Base-by-base conservation (phyloP, 2,329 filamentous ascomycete genomes). In the Ramularia endophylla region DNA sequence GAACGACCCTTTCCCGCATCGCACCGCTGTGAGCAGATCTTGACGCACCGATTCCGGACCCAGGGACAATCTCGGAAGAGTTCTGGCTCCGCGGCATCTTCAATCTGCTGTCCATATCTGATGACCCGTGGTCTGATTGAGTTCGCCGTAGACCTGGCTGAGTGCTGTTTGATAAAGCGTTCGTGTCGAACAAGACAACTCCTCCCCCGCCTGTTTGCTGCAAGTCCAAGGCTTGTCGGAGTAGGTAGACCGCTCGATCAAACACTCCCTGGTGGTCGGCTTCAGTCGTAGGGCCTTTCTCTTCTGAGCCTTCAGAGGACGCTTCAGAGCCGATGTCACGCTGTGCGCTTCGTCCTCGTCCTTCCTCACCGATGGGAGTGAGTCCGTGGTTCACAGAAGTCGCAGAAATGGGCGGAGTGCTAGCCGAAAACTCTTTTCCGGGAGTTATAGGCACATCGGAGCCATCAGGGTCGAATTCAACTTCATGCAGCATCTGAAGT, bases 181-280 rank as follows among this genome's bases (percentile, higher is more conserved):
- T 51, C n/a, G 51, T 51, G 44, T 65, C 64, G 27, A 68, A 43
- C 37, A 67, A 61, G 2, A 65, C 58, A 22, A 74, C 70, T 4
- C 69, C 70, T 3, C 51, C 51, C 8, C 51, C 50, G 4, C 35
- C 41, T 11, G 31, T 32, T 9, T 46, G 30, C n/a, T 68, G 66
- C 9, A 69, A 62, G n/a, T 59, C 58, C 11, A 74, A 52, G 18
- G 69, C 67, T 42, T 72, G 65, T 2, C 66, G 62, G 5, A 74
- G 58, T 0, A 74, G 51, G 29, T 70, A 67, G 2, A 70, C 68
- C 3, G 72, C 71, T 19, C 70, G 61, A n/a, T 62, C 59, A 40
- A 74, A 72, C 3, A 65, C 65, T 53, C 44, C 44, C 37, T 53
- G 46, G 35, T 53, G 53, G 37, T 57, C 48, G 57, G 46, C 56